phyloP scores from a whole-genome alignment of 805 yeast genomes.

The Wickerhamomyces tratensis region DNA sequence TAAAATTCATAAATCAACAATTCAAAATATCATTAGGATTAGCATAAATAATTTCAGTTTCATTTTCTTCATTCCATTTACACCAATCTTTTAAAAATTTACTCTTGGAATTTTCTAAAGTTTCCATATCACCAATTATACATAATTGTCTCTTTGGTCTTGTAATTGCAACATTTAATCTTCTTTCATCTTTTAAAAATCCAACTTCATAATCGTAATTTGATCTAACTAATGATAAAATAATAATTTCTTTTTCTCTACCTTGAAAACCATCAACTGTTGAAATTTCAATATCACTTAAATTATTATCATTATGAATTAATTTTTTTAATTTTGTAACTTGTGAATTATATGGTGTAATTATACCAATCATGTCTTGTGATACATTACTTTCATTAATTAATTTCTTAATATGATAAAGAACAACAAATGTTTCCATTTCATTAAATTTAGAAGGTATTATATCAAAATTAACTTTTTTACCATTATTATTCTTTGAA shows the following conservation, averaged over 20 bases:
- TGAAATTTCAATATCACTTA: slow-evolving; percentile 57
- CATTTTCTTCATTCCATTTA: slow-evolving; percentile 51
- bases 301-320: slow-evolving; percentile 22
- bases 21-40: slow-evolving; percentile 30
- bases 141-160: slow-evolving; percentile 81
- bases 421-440: slow-evolving; percentile 59
- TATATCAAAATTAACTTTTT: slow-evolving; percentile 11
- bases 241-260: slow-evolving; percentile 81
- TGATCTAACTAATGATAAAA: slow-evolving; percentile 74
- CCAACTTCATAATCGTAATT: slow-evolving; percentile 69
- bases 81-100: slow-evolving; percentile 57
- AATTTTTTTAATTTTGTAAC: slow-evolving; percentile 48
- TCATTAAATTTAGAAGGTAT: slow-evolving; percentile 64
- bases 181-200: slow-evolving; percentile 65
- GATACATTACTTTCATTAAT: slow-evolving; percentile 37
- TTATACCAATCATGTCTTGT: slow-evolving; percentile 62
- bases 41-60: slow-evolving; percentile 59
- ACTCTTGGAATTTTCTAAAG: slow-evolving; percentile 33
- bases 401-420: slow-evolving; percentile 44
- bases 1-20: background rate
- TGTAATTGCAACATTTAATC: slow-evolving; percentile 91
- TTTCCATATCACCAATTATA: slow-evolving; percentile 79
- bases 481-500: too few relatives aligned
- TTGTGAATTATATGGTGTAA: slow-evolving; percentile 88
- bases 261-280: slow-evolving; percentile 98